Evolutionary conservation across 2,329 filamentous ascomycete species (phyloP), one percentile per base, ranked within the genome.

Genomic region (Fusarium sp.): DNA sequence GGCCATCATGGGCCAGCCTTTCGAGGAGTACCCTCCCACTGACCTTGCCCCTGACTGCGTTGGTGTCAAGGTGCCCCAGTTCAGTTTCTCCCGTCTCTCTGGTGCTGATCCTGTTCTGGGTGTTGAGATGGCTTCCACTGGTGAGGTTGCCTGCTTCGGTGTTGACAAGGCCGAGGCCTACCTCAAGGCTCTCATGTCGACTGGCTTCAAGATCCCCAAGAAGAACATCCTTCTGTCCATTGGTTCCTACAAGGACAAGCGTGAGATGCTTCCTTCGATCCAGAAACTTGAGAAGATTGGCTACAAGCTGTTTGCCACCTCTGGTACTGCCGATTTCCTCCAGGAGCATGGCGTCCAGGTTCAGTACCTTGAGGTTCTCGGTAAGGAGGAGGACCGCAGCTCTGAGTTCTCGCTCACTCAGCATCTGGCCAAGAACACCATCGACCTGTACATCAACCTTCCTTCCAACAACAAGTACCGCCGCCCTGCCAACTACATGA

Each of bases 111-210:
- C 97, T 18, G 95, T 99, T 52, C 90, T 98, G 70, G 97, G 97
- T 85, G 97, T 99, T 8, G 97, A 99, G 86, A 99, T 99, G 97
- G 97, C 97, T 20, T 98, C 97, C 6, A 99, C 97, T 69, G 97
- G 97, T 83, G 97, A 99, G 85, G 97, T 99, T 78, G 97, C 97
- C 77, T 98, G 93, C 81, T 99, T 99, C 80, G 97, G 97, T 81
- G 90, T 92, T 73, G 95, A 98, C 84, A 98, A 98, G 85, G 98
- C 97, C 81, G 97, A 99, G 84, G 97, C 97, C 20, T 99, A 99
- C 83, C 90, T 99, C 79, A 99, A 99, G 87, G 97, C 94, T 63
- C 87, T 99, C 66, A 91, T 99, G 76, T 97, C 97, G 2, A 98
- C 97, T 63, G 97, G 97, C 54, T 99, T 99, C 89, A 95, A 94